These are phyloP conservation scores for Rhizopus sp. DNA, from an alignment of 371 early-diverging fungal genomes.

Conservation along the genomic window DNA sequence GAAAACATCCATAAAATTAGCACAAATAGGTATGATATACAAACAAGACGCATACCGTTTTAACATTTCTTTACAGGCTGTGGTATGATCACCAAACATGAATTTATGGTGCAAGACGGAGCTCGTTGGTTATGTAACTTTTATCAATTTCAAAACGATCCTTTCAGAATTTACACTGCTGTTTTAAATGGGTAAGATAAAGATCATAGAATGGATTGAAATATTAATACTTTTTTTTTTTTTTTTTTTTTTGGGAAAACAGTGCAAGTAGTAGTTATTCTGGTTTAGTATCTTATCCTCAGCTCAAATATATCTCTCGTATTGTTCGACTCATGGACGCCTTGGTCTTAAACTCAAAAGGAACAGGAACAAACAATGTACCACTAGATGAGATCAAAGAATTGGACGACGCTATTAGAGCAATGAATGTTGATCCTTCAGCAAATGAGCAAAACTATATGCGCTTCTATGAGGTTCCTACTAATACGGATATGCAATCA, in stretches of 20 bases:
- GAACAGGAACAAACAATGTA: not conserved
- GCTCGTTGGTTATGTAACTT: conserved; percentile 51
- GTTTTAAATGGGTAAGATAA: conserved; percentile 41
- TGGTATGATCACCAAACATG: conserved; percentile 46
- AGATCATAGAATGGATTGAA: not conserved
- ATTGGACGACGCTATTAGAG: conserved; percentile 18
- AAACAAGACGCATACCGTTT: not conserved
- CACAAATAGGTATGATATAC: conserved; percentile 52
- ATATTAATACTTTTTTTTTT: not conserved
- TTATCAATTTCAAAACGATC: conserved; percentile 47
- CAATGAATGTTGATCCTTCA: conserved; percentile 26
- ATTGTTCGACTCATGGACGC: conserved; percentile 51
- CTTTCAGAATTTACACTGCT: conserved; percentile 59
- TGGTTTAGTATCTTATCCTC: not conserved
- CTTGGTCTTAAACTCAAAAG: conserved; percentile 6
- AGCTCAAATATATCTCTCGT: conserved; percentile 40
- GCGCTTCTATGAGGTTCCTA: conserved; percentile 23
- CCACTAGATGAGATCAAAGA: conserved; percentile 21
- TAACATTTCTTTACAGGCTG: conserved; percentile 35
- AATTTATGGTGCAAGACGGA: conserved; percentile 38
- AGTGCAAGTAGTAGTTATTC: not conserved
- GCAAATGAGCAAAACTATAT: conserved; percentile 17
- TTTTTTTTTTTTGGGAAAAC: not conserved
- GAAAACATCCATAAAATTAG: conserved; percentile 53
- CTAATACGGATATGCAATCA: not conserved